phyloP scores from a whole-genome alignment of 331 rosid species.

The Phaseolus coccineus region DNA sequence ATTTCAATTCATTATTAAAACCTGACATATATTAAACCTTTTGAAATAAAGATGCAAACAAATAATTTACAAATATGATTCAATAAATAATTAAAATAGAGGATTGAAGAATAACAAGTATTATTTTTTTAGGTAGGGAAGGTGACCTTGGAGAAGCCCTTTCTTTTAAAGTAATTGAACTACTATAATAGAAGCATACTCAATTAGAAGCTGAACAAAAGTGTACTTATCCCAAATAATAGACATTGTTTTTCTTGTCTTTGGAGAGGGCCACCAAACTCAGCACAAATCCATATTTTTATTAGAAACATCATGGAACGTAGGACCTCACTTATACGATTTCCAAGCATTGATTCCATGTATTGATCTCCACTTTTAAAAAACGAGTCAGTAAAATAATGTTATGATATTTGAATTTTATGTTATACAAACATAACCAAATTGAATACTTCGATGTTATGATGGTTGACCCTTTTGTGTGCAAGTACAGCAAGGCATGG shows the following conservation, averaged over 20 bases:
- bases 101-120: conserved; percentile 9
- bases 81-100: background rate
- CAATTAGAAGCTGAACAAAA: conserved; percentile 14
- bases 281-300: conserved; percentile 13
- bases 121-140: background rate
- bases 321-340: conserved; percentile 41
- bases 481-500: conserved; percentile 22
- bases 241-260: background rate
- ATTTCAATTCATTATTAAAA: background rate
- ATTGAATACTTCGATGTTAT: conserved; percentile 8
- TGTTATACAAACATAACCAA: conserved; percentile 4
- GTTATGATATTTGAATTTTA: conserved; percentile 6
- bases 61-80: background rate
- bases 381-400: conserved; percentile 3
- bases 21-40: background rate
- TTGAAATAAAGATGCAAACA: background rate
- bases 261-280: conserved; percentile 32
- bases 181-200: background rate
- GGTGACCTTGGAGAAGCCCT: background rate
- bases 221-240: conserved; percentile 13
- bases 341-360: conserved; percentile 37
- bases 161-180: background rate
- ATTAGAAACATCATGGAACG: conserved; percentile 22
- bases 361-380: conserved; percentile 17
- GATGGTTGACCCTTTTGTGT: conserved; percentile 36